Conservation (phyloP, 31 red algal genomes). For the Asparagopsis taxiformis region DNA sequence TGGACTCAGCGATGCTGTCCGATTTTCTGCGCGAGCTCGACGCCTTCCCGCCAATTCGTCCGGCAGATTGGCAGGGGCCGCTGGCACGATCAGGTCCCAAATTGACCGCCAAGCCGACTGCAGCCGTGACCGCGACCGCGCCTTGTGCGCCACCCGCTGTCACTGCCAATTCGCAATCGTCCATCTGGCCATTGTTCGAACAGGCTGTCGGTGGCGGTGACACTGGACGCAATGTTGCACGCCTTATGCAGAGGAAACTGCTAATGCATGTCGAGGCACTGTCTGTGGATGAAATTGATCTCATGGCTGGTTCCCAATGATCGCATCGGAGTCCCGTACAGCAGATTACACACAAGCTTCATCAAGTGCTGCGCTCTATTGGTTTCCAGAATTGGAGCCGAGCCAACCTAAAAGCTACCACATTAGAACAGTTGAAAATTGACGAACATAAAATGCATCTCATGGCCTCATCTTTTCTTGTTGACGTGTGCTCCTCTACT, state of each 20-base stretch:
- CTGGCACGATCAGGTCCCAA: conserved; percentile 2
- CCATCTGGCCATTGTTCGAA: conserved; percentile 1
- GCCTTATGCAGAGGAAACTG: conserved; percentile 1
- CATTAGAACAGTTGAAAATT: no score
- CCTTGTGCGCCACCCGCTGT: not conserved
- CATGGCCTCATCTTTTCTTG: no score
- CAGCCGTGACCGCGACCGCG: not conserved
- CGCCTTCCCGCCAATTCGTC: not conserved
- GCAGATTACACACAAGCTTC: no score
- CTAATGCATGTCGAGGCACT: not conserved
- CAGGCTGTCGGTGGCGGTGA: not conserved
- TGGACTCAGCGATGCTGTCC: no score
- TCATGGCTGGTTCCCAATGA: conserved; percentile 5
- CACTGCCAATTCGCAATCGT: not conserved
- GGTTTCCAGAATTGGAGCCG: no score
- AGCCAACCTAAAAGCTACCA: no score
- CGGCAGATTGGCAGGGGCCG: not conserved
- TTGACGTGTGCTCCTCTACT: no score
- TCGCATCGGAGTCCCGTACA: no score
- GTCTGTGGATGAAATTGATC: conserved; percentile 1
- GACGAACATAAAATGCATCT: no score
- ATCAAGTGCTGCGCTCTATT: no score
- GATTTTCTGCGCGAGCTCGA: not conserved
- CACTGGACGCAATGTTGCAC: not conserved
- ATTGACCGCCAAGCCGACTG: no score